Conservation (phyloP, 345 rosid genomes). For the Salix exigua region DNA sequence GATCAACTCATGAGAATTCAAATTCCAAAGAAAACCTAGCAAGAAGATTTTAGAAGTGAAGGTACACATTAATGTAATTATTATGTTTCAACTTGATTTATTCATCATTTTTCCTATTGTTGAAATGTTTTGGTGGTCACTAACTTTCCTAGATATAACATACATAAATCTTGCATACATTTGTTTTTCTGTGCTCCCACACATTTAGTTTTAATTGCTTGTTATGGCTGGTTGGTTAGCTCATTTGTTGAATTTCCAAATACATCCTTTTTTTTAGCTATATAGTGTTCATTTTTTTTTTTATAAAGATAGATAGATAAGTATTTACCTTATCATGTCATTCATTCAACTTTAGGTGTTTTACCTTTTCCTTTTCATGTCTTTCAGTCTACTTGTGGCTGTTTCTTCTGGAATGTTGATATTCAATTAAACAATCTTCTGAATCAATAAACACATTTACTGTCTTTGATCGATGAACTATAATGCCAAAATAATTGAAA, state of each 20-base stretch:
- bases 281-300: not conserved
- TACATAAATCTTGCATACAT: not conserved
- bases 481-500: not conserved
- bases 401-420: not conserved
- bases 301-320: not conserved
- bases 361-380: not conserved
- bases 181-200: not conserved
- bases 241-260: not conserved
- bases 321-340: not conserved
- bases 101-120: not conserved
- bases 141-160: not conserved
- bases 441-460: not conserved
- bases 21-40: slow-evolving; percentile 41
- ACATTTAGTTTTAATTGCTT: not conserved
- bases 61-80: slow-evolving; percentile 37
- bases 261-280: not conserved
- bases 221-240: not conserved
- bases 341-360: not conserved
- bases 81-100: slow-evolving; percentile 1
- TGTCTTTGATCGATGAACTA: not conserved
- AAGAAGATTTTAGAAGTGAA: slow-evolving; percentile 58
- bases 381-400: not conserved
- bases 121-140: not conserved
- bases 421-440: not conserved
- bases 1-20: slow-evolving; percentile 34